Conservation (phyloP, 331 rosid genomes). For the Pyracantha coccinea region DNA sequence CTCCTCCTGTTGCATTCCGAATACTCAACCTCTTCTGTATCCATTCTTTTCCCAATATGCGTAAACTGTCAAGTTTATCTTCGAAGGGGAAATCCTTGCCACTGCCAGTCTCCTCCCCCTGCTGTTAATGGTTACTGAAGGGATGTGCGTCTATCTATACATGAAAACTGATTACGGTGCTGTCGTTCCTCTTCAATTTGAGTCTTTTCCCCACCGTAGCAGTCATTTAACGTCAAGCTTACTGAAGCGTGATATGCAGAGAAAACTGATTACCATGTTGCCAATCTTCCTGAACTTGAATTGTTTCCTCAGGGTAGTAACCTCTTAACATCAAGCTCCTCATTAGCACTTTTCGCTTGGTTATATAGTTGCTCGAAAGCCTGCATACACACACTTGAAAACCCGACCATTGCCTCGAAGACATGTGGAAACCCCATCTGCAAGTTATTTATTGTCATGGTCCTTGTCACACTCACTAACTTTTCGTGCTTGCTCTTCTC, state of each 20-base stretch:
- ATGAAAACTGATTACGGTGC: not conserved
- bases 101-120: not conserved
- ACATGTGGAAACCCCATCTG: conserved; percentile 97
- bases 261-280: not conserved
- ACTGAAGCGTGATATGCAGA: conserved; percentile 23
- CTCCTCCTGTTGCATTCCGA: conserved; percentile 8
- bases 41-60: not conserved
- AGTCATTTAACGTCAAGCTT: not conserved
- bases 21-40: not conserved
- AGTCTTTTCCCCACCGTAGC: not conserved
- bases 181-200: not conserved
- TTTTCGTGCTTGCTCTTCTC: conserved; percentile 81
- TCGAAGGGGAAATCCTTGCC: not conserved
- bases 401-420: conserved; percentile 89
- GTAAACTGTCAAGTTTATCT: not conserved
- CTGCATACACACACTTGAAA: conserved; percentile 85
- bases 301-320: conserved; percentile 12
- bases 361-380: conserved; percentile 75
- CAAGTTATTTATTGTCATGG: conserved; percentile 86
- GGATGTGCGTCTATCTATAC: not conserved
- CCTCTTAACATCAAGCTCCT: conserved; percentile 66
- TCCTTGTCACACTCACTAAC: conserved; percentile 60
- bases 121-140: not conserved
- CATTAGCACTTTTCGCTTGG: conserved; percentile 52
- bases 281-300: not conserved